Base-by-base conservation (phyloP, 345 rosid species). In the Eutrema japonicum region DNA sequence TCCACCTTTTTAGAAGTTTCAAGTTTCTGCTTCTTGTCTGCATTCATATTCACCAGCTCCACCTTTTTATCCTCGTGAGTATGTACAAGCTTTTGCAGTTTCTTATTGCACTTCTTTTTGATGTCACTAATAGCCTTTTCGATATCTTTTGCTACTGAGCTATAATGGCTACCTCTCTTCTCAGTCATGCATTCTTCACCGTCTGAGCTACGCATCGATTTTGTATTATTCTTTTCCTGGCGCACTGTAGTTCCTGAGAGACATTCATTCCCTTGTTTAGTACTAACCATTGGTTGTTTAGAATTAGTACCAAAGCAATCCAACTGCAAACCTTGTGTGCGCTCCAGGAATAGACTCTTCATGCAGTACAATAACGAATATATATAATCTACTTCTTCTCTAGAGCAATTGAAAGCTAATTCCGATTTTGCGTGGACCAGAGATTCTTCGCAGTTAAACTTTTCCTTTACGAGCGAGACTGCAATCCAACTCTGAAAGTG, bases 401-500 rank as follows among this genome's bases (percentile, higher is more conserved):
- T 82, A 68, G 72, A 80, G 87, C 98, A 95, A 45, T 50, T 35
- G 68, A 86, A 90, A 58, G 82, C 80, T 56, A 95, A 76, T 78
- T 78, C 86, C 74, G 81, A 71, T 80, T 83, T 86, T 38, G 93
- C 96, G 64, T 81, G 86, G 42, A 60, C 86, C 77, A 95, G 76
- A 16, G 97, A 88, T 78, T 83, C 89, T 76, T 77, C 84, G 78
- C 72, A 87, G 77, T 78, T 73, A 69, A 88, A 77, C 78, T 88
- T 87, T 70, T 83, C 76, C 86, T 85, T 86, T 78, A 78, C 72
- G 83, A 89, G 66, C 75, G 89, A 84, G 64, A 90, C 91, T 72
- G 92, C 88, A 67, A 78, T 88, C 98, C 99, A 90, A 77, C 89
- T 87, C 99, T 95, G 83, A 71, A 79, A 81, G 30, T 33, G 41